A percentile compares a stretch with the other conserved stretches of the same genome.
These are phyloP conservation scores for Oxytropis ochrocephala DNA, from an alignment of 306 rosid genomes.

Conservation along the genomic window DNA sequence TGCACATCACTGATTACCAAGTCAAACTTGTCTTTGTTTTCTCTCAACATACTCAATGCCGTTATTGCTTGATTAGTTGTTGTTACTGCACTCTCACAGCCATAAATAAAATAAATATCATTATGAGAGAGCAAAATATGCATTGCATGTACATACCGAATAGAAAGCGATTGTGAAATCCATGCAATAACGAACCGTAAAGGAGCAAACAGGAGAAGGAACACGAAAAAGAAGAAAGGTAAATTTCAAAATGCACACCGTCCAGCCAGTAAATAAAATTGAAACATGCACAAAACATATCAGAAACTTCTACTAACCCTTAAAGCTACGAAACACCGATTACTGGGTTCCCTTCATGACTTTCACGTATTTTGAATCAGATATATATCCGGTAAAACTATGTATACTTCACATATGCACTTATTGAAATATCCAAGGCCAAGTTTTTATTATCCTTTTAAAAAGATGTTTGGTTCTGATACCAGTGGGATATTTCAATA, in stretches of 20 bases:
- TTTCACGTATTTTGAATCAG: neutral
- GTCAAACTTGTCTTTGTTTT: conserved; percentile 74
- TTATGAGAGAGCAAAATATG: neutral
- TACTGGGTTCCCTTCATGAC: neutral
- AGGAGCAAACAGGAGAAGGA: neutral
- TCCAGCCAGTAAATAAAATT: neutral
- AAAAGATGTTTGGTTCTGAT: neutral
- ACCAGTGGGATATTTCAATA: neutral
- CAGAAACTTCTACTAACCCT: neutral
- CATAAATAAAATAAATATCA: conserved; percentile 17
- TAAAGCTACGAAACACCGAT: neutral
- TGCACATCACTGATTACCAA: conserved; percentile 93
- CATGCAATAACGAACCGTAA: neutral
- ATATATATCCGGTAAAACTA: neutral
- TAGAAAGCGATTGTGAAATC: conserved; percentile 5
- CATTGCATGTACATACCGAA: neutral
- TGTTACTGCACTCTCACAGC: conserved; percentile 56
- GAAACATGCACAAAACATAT: neutral
- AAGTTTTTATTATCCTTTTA: neutral
- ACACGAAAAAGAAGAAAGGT: neutral
- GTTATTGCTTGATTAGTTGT: conserved; percentile 68
- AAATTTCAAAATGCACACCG: neutral
- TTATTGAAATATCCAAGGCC: neutral
- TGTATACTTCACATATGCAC: neutral
- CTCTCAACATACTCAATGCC: conserved; percentile 83